phyloP scores from a whole-genome alignment of 495 filamentous ascomycete genomes.

The Thermothielavioides terrestris region DNA sequence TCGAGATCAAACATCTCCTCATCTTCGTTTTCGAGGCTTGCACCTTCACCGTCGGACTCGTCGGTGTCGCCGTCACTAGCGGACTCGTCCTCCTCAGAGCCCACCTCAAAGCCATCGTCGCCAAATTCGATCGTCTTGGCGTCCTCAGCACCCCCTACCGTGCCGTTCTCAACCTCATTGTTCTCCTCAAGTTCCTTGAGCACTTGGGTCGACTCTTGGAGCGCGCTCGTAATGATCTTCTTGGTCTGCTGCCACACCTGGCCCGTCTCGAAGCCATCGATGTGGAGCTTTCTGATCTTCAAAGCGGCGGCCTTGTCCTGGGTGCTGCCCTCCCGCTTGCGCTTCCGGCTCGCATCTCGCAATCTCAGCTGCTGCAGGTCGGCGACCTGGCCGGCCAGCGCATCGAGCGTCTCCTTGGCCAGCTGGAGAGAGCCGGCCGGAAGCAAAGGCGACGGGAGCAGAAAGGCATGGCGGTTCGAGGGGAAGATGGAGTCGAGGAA shows the following conservation, averaged over 20 bases:
- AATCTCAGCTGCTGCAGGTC: constrained; percentile 53
- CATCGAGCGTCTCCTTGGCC: constrained; percentile 68
- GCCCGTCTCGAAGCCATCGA: constrained; percentile 76
- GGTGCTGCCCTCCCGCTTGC: constrained; percentile 45
- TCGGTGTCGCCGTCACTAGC: constrained; percentile 29
- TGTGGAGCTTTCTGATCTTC: constrained; percentile 68
- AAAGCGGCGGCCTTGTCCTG: constrained; percentile 38
- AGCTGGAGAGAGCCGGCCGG: constrained; percentile 55
- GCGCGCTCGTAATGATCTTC: constrained; percentile 54
- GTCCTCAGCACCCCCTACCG: constrained; percentile 10
- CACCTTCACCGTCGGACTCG: constrained; percentile 37
- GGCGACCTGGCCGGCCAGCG: constrained; percentile 59
- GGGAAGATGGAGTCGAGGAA: constrained; percentile 42
- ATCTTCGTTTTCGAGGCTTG: constrained; percentile 32
- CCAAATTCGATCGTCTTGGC: constrained; percentile 31
- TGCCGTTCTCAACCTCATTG: constrained; percentile 23
- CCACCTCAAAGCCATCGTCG: constrained; percentile 42
- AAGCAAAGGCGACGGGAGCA: constrained; percentile 58
- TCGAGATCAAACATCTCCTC: constrained; percentile 25
- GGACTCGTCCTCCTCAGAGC: constrained; percentile 18
- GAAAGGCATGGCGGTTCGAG: constrained; percentile 51
- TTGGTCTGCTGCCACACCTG: constrained; percentile 94
- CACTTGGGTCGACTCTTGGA: constrained; percentile 37
- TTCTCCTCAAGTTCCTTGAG: constrained; percentile 41
- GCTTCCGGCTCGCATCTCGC: constrained; percentile 52